Evolutionary conservation across 2,329 filamentous ascomycete genomes (phyloP).

Genomic region (Periconia macrospinosa): DNA sequence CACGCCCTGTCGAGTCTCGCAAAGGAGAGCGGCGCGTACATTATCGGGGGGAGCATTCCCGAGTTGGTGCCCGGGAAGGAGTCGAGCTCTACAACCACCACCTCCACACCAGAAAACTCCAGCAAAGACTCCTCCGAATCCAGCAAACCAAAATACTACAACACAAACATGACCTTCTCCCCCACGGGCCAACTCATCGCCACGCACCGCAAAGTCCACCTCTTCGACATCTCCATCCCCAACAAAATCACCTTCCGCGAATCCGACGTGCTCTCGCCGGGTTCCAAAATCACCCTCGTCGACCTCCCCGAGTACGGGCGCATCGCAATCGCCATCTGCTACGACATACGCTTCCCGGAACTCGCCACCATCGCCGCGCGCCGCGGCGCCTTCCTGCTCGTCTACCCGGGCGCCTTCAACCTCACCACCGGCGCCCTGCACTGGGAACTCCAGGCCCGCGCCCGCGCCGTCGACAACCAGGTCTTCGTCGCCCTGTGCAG

Average conservation of each 20-base stretch:
- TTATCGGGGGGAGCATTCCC: conserved; percentile 91
- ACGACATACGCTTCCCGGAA: conserved; percentile 96
- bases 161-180: conserved; percentile 83
- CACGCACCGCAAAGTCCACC: conserved; percentile 88
- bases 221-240: conserved; percentile 98
- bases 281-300: conserved; percentile 81
- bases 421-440: conserved; percentile 88
- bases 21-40: conserved; percentile 73
- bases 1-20: conserved; percentile 82
- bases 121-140: conserved; percentile 65
- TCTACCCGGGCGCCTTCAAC: conserved; percentile 98
- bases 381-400: conserved; percentile 79
- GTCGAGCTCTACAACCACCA: conserved; percentile 90
- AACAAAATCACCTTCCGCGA: conserved; percentile 92
- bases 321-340: conserved; percentile 90
- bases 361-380: conserved; percentile 86
- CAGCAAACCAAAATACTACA: conserved; percentile 64
- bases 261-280: conserved; percentile 83
- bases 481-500: conserved; percentile 91
- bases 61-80: conserved; percentile 69
- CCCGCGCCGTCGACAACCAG: conserved; percentile 90
- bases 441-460: conserved; percentile 82
- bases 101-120: conserved; percentile 80
- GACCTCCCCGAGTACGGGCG: conserved; percentile 87
- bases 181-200: conserved; percentile 79